These are phyloP conservation scores for Brasenia schreberi DNA, from an alignment of 164 flowering plant species.

Conservation along the genomic window DNA sequence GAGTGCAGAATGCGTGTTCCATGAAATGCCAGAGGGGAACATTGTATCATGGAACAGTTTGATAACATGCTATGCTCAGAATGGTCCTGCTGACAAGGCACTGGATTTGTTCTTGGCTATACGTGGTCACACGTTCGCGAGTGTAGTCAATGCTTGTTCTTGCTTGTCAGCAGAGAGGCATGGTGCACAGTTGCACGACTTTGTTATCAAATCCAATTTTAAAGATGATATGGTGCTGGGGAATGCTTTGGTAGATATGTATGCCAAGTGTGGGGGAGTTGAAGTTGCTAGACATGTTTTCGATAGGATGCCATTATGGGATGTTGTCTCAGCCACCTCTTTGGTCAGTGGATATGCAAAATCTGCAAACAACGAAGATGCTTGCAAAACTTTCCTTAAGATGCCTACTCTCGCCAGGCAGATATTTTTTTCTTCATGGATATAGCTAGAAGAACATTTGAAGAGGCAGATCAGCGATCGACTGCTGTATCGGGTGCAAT, in stretches of 20 bases:
- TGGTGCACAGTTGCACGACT: slow-evolving; percentile 15
- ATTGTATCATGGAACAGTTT: slow-evolving; percentile 19
- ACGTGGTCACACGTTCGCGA: slow-evolving; percentile 14
- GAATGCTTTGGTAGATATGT: slow-evolving; percentile 21
- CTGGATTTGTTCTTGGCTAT: slow-evolving; percentile 7
- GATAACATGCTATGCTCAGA: slow-evolving; percentile 20
- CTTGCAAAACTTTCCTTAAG: slow-evolving; percentile 9
- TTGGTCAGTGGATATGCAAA: slow-evolving; percentile 20
- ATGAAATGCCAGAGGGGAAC: slow-evolving; percentile 12
- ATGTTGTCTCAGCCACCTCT: slow-evolving; percentile 17
- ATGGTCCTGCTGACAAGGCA: slow-evolving; percentile 13
- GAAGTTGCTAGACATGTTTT: slow-evolving; percentile 15
- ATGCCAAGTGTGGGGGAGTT: slow-evolving; percentile 14
- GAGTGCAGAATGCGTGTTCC: slow-evolving; percentile 10
- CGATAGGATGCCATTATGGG: slow-evolving; percentile 13
- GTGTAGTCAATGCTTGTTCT: slow-evolving; percentile 19
- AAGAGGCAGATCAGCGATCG: slow-evolving; percentile 9
- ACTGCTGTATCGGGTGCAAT: not conserved
- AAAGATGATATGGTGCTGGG: slow-evolving; percentile 13
- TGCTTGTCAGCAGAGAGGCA: slow-evolving; percentile 8
- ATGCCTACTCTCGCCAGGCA: no score
- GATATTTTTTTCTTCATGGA: no score
- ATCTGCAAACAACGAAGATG: slow-evolving; percentile 10
- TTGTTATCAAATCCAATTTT: slow-evolving; percentile 8
- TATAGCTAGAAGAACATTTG: slow-evolving; percentile 13